These are phyloP conservation scores for Halophytophthora polymorphica DNA, from an alignment of 352 stramenopile species.

Conservation along the genomic window DNA sequence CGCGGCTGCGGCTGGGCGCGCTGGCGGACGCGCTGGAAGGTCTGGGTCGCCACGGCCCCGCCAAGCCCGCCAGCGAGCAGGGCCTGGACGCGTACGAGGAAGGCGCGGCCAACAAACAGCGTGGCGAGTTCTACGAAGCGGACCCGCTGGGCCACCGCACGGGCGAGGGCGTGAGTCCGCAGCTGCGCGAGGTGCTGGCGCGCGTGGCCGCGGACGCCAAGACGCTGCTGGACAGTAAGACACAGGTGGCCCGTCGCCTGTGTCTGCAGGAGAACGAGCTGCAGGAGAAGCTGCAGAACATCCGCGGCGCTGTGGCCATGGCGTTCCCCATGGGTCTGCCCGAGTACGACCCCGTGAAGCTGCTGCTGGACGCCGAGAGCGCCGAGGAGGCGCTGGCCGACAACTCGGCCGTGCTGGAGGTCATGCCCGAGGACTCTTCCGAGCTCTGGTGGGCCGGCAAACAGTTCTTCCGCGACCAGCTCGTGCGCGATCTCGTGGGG, in stretches of 20 bases:
- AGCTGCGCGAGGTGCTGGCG: slow-evolving; percentile 76
- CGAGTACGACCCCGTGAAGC: slow-evolving; percentile 82
- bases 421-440: slow-evolving; percentile 81
- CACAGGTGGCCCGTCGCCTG: slow-evolving; percentile 67
- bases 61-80: slow-evolving; percentile 82
- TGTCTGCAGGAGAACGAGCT: slow-evolving; percentile 58
- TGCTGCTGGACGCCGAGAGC: slow-evolving; percentile 76
- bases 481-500: slow-evolving; percentile 87
- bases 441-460: slow-evolving; percentile 96
- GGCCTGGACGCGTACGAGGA: slow-evolving; percentile 88
- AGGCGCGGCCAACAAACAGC: slow-evolving; percentile 38
- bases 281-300: slow-evolving; percentile 92
- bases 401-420: slow-evolving; percentile 67
- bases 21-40: slow-evolving; percentile 76
- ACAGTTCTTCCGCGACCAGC: slow-evolving; percentile 91
- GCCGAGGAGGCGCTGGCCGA: slow-evolving; percentile 57
- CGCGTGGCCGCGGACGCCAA: slow-evolving; percentile 78
- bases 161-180: slow-evolving; percentile 82
- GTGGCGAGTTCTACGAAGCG: slow-evolving; percentile 76
- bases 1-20: slow-evolving; percentile 60
- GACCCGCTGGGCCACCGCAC: slow-evolving; percentile 87
- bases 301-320: slow-evolving; percentile 90
- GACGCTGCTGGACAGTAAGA: slow-evolving; percentile 61
- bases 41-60: slow-evolving; percentile 80
- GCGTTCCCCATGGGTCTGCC: slow-evolving; percentile 95